These are phyloP conservation scores for Kwoniella dendrophila DNA, from an alignment of 768 basidiomycete species.

Conservation along the genomic window DNA sequence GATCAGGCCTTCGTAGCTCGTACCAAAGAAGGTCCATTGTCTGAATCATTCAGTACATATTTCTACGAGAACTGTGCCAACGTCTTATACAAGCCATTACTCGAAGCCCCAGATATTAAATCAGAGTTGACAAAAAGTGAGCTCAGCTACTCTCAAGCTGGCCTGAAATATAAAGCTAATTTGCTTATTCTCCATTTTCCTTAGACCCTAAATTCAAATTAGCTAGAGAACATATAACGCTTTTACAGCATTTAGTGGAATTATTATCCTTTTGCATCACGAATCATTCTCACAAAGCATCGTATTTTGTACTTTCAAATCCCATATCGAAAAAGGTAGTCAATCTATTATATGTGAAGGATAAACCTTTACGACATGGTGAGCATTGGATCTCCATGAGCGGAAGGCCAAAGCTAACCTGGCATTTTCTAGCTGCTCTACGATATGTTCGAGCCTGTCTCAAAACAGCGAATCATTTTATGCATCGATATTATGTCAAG, in stretches of 20 bases:
- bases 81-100: slow-evolving; percentile 78
- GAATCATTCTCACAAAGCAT: slow-evolving; percentile 89
- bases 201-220: slow-evolving; percentile 30
- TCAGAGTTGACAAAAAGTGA: slow-evolving; percentile 61
- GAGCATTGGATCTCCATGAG: slow-evolving; percentile 51
- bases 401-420: slow-evolving; percentile 1
- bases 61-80: slow-evolving; percentile 76
- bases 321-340: slow-evolving; percentile 74
- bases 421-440: slow-evolving; percentile 69
- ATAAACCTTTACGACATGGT: slow-evolving; percentile 94
- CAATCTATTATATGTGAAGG: slow-evolving; percentile 73
- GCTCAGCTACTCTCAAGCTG: slow-evolving; percentile 26
- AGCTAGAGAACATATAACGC: slow-evolving; percentile 73
- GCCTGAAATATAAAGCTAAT: too few species aligned
- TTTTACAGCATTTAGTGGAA: slow-evolving; percentile 87
- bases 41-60: slow-evolving; percentile 87
- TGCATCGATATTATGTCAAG: slow-evolving; percentile 78
- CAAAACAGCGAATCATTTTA: slow-evolving; percentile 65
- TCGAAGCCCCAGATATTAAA: slow-evolving; percentile 72
- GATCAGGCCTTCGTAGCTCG: slow-evolving; percentile 33
- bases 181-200: background rate
- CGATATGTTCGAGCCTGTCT: slow-evolving; percentile 87
- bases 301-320: slow-evolving; percentile 83
- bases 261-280: slow-evolving; percentile 81
- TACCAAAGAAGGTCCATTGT: slow-evolving; percentile 70